Percentiles rank a stretch among this genome's conserved stretches.
Conservation (phyloP, 1,284 basidiomycete species). For the Malassezia caprae region DNA sequence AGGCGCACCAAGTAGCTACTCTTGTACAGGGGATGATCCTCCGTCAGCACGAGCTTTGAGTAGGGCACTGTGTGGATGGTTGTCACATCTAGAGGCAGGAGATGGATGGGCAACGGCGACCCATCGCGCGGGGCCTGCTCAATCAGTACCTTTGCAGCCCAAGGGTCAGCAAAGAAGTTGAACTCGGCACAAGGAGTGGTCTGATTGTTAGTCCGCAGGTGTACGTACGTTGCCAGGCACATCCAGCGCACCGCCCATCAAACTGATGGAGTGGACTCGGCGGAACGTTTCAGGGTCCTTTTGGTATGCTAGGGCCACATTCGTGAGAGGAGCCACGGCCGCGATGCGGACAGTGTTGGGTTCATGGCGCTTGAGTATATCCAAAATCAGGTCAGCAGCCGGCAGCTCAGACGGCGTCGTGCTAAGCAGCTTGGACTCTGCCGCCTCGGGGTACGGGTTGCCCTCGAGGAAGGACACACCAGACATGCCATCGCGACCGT, state of each 20-base stretch:
- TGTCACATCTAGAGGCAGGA: constrained; percentile 42
- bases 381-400: constrained; percentile 58
- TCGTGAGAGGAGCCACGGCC: constrained; percentile 77
- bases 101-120: constrained; percentile 28
- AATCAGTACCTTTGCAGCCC: constrained; percentile 55
- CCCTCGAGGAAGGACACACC: constrained; percentile 28
- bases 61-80: constrained; percentile 34
- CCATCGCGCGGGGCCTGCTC: constrained; percentile 21
- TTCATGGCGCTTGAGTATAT: constrained; percentile 58
- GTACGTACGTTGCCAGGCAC: constrained; percentile 81
- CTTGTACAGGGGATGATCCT: constrained; percentile 11
- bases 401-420: constrained; percentile 53
- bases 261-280: constrained; percentile 60
- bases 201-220: constrained; percentile 50
- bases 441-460: constrained; percentile 30
- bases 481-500: constrained; percentile 42
- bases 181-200: constrained; percentile 53
- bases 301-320: constrained; percentile 63
- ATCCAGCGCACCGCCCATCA: constrained; percentile 94
- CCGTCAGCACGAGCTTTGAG: constrained; percentile 21
- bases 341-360: constrained; percentile 67
- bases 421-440: constrained; percentile 19
- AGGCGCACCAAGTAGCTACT: constrained; percentile 18
- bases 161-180: constrained; percentile 90
- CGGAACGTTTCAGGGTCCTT: constrained; percentile 56